Conservation (phyloP, 306 rosid species). For the Gynostemma pentaphyllum region DNA sequence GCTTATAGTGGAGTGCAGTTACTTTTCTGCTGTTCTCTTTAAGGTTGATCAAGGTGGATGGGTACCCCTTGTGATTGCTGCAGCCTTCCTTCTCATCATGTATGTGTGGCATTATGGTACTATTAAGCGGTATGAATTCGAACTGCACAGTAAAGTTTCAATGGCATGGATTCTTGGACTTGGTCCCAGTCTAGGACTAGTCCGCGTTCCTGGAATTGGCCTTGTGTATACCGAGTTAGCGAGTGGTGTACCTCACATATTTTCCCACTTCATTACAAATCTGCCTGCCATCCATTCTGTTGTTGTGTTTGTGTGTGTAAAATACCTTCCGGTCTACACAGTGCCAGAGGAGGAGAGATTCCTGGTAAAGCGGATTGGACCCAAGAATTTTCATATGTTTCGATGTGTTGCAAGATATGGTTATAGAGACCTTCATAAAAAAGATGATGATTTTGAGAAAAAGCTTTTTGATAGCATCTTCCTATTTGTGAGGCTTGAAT, state of each 20-base stretch:
- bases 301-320: constrained; percentile 82
- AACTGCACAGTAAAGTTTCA: constrained; percentile 85
- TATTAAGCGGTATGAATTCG: constrained; percentile 66
- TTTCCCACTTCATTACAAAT: constrained; percentile 96
- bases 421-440: constrained; percentile 75
- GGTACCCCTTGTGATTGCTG: constrained; percentile 88
- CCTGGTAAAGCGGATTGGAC: constrained; percentile 84
- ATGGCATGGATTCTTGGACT: constrained; percentile 99
- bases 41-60: constrained; percentile 90
- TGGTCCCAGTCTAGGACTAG: constrained; percentile 91
- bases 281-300: constrained; percentile 92
- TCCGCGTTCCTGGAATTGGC: constrained; percentile 94
- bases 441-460: constrained; percentile 76
- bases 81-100: constrained; percentile 65
- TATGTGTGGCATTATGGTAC: constrained; percentile 91
- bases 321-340: constrained; percentile 87
- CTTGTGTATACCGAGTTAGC: constrained; percentile 95
- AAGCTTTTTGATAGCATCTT: constrained; percentile 68
- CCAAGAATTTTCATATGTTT: constrained; percentile 74
- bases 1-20: constrained; percentile 66
- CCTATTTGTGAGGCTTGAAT: constrained; percentile 54
- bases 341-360: constrained; percentile 90
- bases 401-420: constrained; percentile 92
- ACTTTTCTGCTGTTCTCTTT: constrained; percentile 75
- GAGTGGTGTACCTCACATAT: constrained; percentile 88